Evolutionary conservation across 2,329 filamentous ascomycete species (phyloP).

Genomic region (Hymenoscyphus linearis): DNA sequence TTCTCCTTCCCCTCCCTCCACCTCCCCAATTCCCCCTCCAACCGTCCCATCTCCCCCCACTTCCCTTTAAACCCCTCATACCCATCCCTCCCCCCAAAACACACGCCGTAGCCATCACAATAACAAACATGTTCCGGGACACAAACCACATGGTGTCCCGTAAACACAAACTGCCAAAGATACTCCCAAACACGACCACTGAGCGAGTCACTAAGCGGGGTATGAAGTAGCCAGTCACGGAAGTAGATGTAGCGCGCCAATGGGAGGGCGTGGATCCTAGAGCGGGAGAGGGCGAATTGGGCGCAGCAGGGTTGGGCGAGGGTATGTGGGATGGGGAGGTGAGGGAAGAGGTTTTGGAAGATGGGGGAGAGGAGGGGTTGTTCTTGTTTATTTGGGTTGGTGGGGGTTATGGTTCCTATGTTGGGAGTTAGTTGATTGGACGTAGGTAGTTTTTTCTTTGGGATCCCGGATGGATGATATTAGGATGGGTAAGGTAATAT

Average conservation of each 20-base stretch:
- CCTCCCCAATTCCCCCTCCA: slow-evolving; percentile 12
- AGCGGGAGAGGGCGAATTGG: slow-evolving; percentile 56
- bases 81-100: slow-evolving; percentile 27
- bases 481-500: no score
- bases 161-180: slow-evolving; percentile 61
- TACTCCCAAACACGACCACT: slow-evolving; percentile 60
- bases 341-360: slow-evolving; percentile 30
- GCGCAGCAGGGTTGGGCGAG: slow-evolving; percentile 56
- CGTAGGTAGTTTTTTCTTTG: no score
- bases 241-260: slow-evolving; percentile 49
- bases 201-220: slow-evolving; percentile 46
- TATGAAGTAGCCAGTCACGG: slow-evolving; percentile 55
- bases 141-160: slow-evolving; percentile 38
- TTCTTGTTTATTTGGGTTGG: slow-evolving; percentile 37
- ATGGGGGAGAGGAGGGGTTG: slow-evolving; percentile 39
- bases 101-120: slow-evolving; percentile 31
- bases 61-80: slow-evolving; percentile 15
- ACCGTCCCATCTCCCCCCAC: slow-evolving; percentile 1
- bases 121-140: slow-evolving; percentile 27
- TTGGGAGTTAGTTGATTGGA: no score
- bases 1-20: slow-evolving; percentile 6
- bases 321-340: slow-evolving; percentile 37
- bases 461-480: no score
- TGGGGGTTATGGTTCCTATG: no score
- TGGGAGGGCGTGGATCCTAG: slow-evolving; percentile 44